These are phyloP conservation scores for Suillus paluster DNA, from an alignment of 768 basidiomycete species.

Conservation along the genomic window DNA sequence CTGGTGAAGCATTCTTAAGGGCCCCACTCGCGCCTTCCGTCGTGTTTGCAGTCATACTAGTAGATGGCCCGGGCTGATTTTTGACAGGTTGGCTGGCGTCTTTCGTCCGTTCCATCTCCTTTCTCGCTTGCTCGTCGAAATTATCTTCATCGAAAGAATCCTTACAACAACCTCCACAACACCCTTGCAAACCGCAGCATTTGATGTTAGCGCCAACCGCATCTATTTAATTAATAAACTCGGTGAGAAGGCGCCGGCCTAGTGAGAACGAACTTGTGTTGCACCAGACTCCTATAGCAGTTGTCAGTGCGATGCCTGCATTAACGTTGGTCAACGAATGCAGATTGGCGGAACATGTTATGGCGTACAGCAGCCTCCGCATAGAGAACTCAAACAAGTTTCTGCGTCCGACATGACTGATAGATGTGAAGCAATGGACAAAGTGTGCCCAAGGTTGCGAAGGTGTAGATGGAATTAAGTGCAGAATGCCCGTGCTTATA, in stretches of 20 bases:
- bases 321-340: background rate
- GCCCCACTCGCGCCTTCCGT: too few relatives aligned
- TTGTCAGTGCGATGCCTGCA: conserved; percentile 19
- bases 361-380: conserved; percentile 29
- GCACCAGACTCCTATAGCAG: conserved; percentile 28
- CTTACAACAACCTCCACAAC: conserved; percentile 31
- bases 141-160: conserved; percentile 33
- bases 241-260: background rate
- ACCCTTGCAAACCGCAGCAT: conserved; percentile 33
- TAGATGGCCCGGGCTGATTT: conserved; percentile 23
- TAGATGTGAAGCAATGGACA: background rate
- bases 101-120: conserved; percentile 24
- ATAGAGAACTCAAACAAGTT: background rate
- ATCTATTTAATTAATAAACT: conserved; percentile 14
- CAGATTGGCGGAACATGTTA: background rate
- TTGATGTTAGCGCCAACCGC: conserved; percentile 23
- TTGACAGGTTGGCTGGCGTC: conserved; percentile 15
- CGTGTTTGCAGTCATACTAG: background rate
- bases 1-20: too few relatives aligned
- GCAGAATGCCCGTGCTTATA: background rate
- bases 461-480: background rate
- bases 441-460: background rate
- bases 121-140: conserved; percentile 34
- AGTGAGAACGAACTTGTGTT: conserved; percentile 24
- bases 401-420: conserved; percentile 4